Evolutionary conservation across 345 rosid species (phyloP).

Genomic region (Hypericum perforatum): DNA sequence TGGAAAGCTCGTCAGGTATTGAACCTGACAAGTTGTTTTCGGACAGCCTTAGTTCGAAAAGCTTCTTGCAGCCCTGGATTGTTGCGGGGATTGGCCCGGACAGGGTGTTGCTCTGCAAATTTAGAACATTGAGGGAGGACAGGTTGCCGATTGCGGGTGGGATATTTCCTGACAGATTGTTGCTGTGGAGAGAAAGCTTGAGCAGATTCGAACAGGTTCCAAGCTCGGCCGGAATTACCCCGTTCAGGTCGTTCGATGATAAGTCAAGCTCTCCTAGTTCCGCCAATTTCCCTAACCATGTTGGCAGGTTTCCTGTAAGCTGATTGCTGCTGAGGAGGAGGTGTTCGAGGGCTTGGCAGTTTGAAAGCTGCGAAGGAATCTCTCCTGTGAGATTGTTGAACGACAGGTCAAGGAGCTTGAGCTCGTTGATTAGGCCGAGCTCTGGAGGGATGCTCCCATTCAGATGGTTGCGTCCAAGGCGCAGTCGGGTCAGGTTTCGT

Average conservation of each 20-base stretch:
- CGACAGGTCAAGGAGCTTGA: conserved; percentile 67
- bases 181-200: conserved; percentile 56
- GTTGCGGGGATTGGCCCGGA: conserved; percentile 62
- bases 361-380: conserved; percentile 27
- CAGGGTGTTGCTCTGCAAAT: conserved; percentile 54
- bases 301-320: conserved; percentile 48
- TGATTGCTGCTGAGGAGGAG: conserved; percentile 57
- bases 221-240: conserved; percentile 49
- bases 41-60: conserved; percentile 62
- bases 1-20: conserved; percentile 65
- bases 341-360: conserved; percentile 44
- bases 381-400: conserved; percentile 52
- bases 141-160: conserved; percentile 60
- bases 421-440: conserved; percentile 45
- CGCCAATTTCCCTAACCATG: conserved; percentile 60
- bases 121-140: conserved; percentile 62
- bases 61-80: conserved; percentile 61
- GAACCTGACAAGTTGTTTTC: conserved; percentile 53
- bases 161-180: conserved; percentile 50
- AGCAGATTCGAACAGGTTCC: conserved; percentile 59
- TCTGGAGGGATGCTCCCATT: conserved; percentile 51
- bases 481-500: conserved; percentile 46
- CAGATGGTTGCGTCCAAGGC: conserved; percentile 64
- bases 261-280: conserved; percentile 76
- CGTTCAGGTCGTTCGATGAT: conserved; percentile 54